Evolutionary conservation across 2,329 filamentous ascomycete species (phyloP).

Genomic region (Xylariaceae sp.): DNA sequence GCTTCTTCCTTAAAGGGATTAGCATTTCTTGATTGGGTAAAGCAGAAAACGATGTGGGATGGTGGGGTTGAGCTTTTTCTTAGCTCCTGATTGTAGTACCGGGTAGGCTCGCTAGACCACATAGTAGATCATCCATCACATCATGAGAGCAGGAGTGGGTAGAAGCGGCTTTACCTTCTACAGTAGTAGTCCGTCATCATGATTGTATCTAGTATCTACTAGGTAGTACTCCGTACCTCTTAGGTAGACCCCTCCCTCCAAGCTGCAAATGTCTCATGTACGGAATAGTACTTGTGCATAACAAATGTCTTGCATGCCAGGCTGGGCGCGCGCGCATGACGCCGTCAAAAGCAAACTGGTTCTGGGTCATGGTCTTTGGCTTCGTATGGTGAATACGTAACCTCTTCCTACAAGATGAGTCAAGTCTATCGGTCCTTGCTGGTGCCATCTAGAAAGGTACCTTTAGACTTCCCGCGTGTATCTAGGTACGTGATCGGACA

Average conservation of each 20-base stretch:
- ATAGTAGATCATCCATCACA: no score
- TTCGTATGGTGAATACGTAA: conserved; percentile 21
- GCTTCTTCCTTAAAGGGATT: no score
- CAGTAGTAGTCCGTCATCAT: no score
- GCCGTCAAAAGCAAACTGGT: not conserved
- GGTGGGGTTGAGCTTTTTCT: not conserved
- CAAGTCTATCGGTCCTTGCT: not conserved
- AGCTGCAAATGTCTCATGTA: not conserved
- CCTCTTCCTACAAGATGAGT: conserved; percentile 4
- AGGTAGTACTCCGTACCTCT: not conserved
- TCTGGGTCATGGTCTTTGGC: not conserved
- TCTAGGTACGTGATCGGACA: not conserved
- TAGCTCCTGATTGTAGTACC: not conserved
- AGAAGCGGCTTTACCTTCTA: conserved; percentile 13
- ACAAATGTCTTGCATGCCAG: not conserved
- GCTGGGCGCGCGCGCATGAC: not conserved
- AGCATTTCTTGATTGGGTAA: not conserved
- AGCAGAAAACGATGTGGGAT: no score
- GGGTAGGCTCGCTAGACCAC: not conserved
- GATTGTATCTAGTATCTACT: no score
- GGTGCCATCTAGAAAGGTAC: not conserved
- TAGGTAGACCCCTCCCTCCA: not conserved
- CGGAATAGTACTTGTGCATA: not conserved
- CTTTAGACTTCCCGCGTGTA: not conserved
- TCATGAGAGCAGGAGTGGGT: conserved; percentile 3